A percentile compares a stretch with the other conserved stretches of the same genome.
Evolutionary conservation across 2,329 filamentous ascomycete genomes (phyloP).

Genomic region (Exophiala bonariae): DNA sequence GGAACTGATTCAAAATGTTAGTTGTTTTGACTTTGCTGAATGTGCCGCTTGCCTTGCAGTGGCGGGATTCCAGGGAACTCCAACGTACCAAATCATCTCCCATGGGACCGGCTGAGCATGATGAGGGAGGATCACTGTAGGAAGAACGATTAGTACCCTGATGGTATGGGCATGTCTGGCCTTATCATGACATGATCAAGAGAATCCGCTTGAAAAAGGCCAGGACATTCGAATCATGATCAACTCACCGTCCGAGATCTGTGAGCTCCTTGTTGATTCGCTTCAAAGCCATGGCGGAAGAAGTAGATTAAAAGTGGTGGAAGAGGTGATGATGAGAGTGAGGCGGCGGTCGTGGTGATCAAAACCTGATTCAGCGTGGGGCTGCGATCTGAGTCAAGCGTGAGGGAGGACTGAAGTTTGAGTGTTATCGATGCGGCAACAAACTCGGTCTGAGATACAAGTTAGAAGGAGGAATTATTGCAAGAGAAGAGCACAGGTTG

Average conservation of each 20-base stretch:
- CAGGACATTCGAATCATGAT: background rate
- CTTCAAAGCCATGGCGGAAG: slow-evolving; percentile 50
- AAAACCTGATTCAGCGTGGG: slow-evolving; percentile 19
- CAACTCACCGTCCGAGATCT: slow-evolving; percentile 51
- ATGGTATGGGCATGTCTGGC: slow-evolving; percentile 2
- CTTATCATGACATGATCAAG: too few relatives aligned
- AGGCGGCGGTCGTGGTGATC: slow-evolving; percentile 11
- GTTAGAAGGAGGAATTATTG: too few relatives aligned
- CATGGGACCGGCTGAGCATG: slow-evolving; percentile 94
- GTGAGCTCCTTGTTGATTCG: slow-evolving; percentile 56
- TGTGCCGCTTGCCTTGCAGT: slow-evolving; percentile 9
- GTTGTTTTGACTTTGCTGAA: slow-evolving; percentile 27
- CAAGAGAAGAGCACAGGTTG: too few relatives aligned
- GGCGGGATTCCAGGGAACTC: slow-evolving; percentile 16
- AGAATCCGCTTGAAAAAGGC: too few relatives aligned
- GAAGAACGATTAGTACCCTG: slow-evolving; percentile 25
- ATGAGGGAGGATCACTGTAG: slow-evolving; percentile 90
- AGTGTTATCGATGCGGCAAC: too few relatives aligned
- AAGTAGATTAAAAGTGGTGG: slow-evolving; percentile 13
- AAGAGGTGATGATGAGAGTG: slow-evolving; percentile 7
- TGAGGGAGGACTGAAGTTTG: too few relatives aligned
- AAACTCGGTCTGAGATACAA: too few relatives aligned
- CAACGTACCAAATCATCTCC: slow-evolving; percentile 92
- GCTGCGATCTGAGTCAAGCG: slow-evolving; percentile 23
- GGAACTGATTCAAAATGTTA: slow-evolving; percentile 67